Evolutionary conservation across 495 filamentous ascomycete genomes (phyloP), one percentile per base, ranked within the genome.

Genomic region (Hypomontagnella submonticulosa): DNA sequence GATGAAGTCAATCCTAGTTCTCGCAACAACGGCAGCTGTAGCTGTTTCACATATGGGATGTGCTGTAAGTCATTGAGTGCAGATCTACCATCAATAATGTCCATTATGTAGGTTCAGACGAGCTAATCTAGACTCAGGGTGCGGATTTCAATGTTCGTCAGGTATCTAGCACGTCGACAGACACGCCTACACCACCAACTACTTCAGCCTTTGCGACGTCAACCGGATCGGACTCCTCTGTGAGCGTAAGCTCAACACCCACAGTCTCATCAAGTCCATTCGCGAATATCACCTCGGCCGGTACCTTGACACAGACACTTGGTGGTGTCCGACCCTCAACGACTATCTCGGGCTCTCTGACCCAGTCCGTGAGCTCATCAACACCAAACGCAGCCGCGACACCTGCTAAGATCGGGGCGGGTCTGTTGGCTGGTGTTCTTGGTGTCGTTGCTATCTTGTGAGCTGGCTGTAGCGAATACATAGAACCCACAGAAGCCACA

Each of bases 361-460:
- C 54, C 0, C 47, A 57, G 11, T 33, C 51, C 12, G 34, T 32
- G 5, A 51, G 36, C 32, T 32, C 41, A n/a, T 37, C 67, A 1
- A 40, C 51, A 15, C 60, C 66, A 1, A 57, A 54, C 43, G 65
- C 47, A 16, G 73, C 65, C 1, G 67, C 67, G 34, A 68, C 61
- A 9, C 48, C 67, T n/a, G 47, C 55, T 15, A 54, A 44, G 30
- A 32, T 68, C 1, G 59, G 69, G 4, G 71, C 67, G 30, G 72
- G 69, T 10, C 33, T 75, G 10, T 13, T 71, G 27, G 73, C 50
- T 44, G 57, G 71, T 13, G 53, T 74, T 13, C 9, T 63, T 12
- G 75, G 71, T 47, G 33, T 61, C 18, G 36, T 71, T 38, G 75
- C 58, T 42, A 44, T 63, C 1, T 51, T 71, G 53, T 73, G 57